These are phyloP conservation scores for Globisporangium nagaii DNA, from an alignment of 352 stramenopile genomes.

Conservation along the genomic window DNA sequence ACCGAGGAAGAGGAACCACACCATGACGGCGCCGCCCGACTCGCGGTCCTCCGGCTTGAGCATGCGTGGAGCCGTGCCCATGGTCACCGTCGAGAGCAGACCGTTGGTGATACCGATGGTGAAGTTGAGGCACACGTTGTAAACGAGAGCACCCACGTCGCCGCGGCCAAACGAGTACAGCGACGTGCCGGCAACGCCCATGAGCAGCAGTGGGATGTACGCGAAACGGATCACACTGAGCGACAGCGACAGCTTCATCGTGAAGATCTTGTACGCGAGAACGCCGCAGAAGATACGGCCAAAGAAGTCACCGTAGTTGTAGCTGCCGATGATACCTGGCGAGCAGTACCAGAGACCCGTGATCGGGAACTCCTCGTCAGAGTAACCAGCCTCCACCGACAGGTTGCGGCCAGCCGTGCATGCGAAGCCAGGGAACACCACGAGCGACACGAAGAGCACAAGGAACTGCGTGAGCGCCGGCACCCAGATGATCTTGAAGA, in stretches of 20 bases:
- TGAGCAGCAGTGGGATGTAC: slow-evolving; percentile 54
- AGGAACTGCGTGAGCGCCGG: slow-evolving; percentile 48
- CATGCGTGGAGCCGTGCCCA: slow-evolving; percentile 44
- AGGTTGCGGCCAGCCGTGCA: slow-evolving; percentile 36
- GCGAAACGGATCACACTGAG: slow-evolving; percentile 37
- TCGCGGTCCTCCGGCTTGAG: slow-evolving; percentile 54
- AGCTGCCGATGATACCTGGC: slow-evolving; percentile 53
- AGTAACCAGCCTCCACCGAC: slow-evolving; percentile 11
- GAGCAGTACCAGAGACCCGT: slow-evolving; percentile 41
- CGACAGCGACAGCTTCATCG: slow-evolving; percentile 34
- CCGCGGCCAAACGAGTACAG: slow-evolving; percentile 46
- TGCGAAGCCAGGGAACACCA: slow-evolving; percentile 51
- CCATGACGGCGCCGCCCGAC: slow-evolving; percentile 57
- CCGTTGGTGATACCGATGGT: slow-evolving; percentile 52
- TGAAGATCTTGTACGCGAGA: slow-evolving; percentile 52
- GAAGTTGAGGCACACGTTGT: slow-evolving; percentile 49
- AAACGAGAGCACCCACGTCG: slow-evolving; percentile 23
- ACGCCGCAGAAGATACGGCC: slow-evolving; percentile 45
- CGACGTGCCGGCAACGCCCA: slow-evolving; percentile 42
- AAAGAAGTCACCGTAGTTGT: slow-evolving; percentile 69
- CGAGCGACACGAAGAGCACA: slow-evolving; percentile 64
- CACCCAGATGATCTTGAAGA: slow-evolving; percentile 46
- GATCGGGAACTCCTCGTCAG: slow-evolving; percentile 7
- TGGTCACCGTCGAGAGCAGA: slow-evolving; percentile 59
- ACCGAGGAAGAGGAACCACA: slow-evolving; percentile 54